Conservation (phyloP, 768 basidiomycete genomes). For the Boletus sp. region DNA sequence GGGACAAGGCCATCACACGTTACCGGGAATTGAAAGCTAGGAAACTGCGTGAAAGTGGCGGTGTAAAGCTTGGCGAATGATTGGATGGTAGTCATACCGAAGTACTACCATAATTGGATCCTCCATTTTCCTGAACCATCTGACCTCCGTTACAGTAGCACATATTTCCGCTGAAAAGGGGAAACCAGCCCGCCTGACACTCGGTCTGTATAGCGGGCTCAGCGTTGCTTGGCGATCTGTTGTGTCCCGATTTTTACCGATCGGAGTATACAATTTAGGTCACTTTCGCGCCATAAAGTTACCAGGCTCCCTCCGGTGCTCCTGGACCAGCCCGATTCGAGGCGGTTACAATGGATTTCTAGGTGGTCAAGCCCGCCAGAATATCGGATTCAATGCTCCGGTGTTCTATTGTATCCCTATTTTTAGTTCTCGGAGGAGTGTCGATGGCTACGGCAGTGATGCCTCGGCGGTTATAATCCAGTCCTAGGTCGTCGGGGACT, state of each 20-base stretch:
- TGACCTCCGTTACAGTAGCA: not conserved
- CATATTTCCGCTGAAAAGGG: slow-evolving; percentile 1
- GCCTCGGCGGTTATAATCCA: not conserved
- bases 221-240: slow-evolving; percentile 4
- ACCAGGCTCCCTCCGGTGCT: not conserved
- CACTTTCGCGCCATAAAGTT: not conserved
- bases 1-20: slow-evolving; percentile 62
- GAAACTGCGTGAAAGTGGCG: slow-evolving; percentile 27
- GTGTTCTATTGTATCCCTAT: not conserved
- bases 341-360: not conserved
- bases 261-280: not conserved
- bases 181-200: not conserved
- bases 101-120: slow-evolving; percentile 10
- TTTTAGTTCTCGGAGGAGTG: not conserved
- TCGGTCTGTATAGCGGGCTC: not conserved
- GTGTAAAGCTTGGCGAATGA: slow-evolving; percentile 9
- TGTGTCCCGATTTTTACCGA: slow-evolving; percentile 5
- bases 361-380: not conserved
- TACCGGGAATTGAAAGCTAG: slow-evolving; percentile 69
- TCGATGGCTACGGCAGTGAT: not conserved
- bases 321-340: not conserved
- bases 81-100: slow-evolving; percentile 4
- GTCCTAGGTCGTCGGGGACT: not conserved
- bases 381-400: not conserved
- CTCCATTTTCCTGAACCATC: not conserved